phyloP scores from a whole-genome alignment of 2,329 filamentous ascomycete species.

The Fusarium palustre region DNA sequence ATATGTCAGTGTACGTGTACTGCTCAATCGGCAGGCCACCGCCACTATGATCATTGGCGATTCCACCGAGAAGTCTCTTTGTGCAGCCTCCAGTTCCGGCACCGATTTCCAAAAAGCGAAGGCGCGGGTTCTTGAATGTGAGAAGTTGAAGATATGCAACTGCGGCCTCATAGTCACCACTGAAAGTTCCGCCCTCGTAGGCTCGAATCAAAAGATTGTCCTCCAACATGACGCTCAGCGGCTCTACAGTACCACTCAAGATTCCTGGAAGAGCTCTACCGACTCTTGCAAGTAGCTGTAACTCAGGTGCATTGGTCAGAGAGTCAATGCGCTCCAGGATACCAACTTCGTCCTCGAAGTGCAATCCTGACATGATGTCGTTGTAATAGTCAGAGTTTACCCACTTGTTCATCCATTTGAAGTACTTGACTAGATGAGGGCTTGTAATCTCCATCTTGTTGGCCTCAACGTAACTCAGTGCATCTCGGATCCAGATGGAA shows the following conservation, averaged over 20 bases:
- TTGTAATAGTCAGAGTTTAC: constrained; percentile 1
- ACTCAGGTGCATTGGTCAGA: neutral
- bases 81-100: constrained; percentile 10
- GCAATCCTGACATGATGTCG: constrained; percentile 3
- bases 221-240: constrained; percentile 5
- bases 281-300: constrained; percentile 7
- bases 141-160: constrained; percentile 16
- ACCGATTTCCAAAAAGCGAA: constrained; percentile 10
- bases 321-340: constrained; percentile 1
- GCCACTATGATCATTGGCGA: neutral
- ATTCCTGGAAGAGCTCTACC: constrained; percentile 1
- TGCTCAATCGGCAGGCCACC: neutral
- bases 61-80: constrained; percentile 11
- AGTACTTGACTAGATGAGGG: constrained; percentile 11
- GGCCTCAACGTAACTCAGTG: neutral
- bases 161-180: constrained; percentile 11
- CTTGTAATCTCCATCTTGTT: constrained; percentile 5
- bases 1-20: constrained; percentile 12
- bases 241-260: neutral
- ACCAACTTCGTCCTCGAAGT: neutral
- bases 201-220: constrained; percentile 1
- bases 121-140: constrained; percentile 4
- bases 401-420: constrained; percentile 19
- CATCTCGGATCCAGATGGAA: constrained; percentile 11
- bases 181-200: constrained; percentile 13